phyloP scores from a whole-genome alignment of 1,139 yeast species.

The Zygotorulaspora mrakii region DNA sequence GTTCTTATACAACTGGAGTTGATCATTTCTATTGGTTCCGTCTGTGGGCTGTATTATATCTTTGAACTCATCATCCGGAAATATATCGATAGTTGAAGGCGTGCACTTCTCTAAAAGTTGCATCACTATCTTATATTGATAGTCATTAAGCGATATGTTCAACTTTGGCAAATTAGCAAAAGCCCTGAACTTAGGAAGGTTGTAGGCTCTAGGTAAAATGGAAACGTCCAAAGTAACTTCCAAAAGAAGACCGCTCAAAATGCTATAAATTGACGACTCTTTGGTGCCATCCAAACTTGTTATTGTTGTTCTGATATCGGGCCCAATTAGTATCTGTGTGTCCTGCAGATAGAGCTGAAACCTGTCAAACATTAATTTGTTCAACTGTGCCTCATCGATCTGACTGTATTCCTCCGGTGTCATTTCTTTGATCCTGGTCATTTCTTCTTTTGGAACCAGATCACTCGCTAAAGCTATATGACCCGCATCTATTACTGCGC shows the following conservation, averaged over 20 bases:
- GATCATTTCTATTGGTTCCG: conserved; percentile 24
- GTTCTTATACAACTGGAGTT: conserved; percentile 22
- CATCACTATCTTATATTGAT: conserved; percentile 85
- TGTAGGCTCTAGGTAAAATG: conserved; percentile 74
- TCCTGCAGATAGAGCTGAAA: conserved; percentile 74
- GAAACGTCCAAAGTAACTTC: conserved; percentile 74
- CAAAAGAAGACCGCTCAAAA: conserved; percentile 73
- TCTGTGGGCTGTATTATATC: conserved; percentile 24
- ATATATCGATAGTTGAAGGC: conserved; percentile 51
- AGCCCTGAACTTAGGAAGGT: conserved; percentile 66
- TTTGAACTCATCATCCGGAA: conserved; percentile 27
- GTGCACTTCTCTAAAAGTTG: conserved; percentile 65
- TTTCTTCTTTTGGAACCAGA: conserved; percentile 65
- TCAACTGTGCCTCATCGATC: conserved; percentile 70
- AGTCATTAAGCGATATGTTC: conserved; percentile 72
- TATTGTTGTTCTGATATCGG: conserved; percentile 72
- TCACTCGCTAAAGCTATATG: conserved; percentile 83
- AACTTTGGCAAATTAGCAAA: conserved; percentile 80
- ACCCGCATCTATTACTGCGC: conserved; percentile 93
- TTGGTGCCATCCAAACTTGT: conserved; percentile 56
- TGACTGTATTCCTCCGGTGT: conserved; percentile 59
- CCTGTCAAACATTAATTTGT: conserved; percentile 83
- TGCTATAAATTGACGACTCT: conserved; percentile 40
- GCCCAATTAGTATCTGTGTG: conserved; percentile 85
- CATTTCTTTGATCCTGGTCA: conserved; percentile 68